These are phyloP conservation scores for Eustoma russellianum DNA, from an alignment of 257 asterid species.

Conservation along the genomic window DNA sequence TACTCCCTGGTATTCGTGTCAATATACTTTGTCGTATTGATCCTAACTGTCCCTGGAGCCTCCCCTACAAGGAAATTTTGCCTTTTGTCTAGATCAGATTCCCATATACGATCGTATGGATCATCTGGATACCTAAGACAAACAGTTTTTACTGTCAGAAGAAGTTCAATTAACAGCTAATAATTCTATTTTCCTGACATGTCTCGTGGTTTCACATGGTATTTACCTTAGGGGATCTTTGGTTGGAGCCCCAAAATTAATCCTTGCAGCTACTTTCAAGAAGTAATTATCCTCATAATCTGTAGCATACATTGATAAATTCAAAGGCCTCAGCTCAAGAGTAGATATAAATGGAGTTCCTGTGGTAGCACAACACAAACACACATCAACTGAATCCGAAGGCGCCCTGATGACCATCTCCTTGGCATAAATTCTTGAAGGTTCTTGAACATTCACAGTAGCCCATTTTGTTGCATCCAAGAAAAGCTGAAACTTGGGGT, in stretches of 20 bases:
- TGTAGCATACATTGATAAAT: constrained; percentile 88
- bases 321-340: constrained; percentile 79
- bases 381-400: constrained; percentile 51
- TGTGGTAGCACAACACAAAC: constrained; percentile 89
- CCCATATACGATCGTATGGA: constrained; percentile 96
- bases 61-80: constrained; percentile 88
- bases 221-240: constrained; percentile 52
- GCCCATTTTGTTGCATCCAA: constrained; percentile 88
- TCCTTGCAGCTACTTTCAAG: constrained; percentile 66
- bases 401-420: constrained; percentile 95
- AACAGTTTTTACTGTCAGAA: constrained; percentile 6
- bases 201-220: too few species aligned
- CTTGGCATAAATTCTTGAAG: constrained; percentile 50
- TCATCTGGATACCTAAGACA: constrained; percentile 79
- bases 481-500: constrained; percentile 83
- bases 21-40: constrained; percentile 50
- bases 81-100: constrained; percentile 65
- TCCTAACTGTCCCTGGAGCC: constrained; percentile 83
- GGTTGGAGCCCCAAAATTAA: constrained; percentile 74
- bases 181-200: not conserved
- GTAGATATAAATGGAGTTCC: constrained; percentile 89
- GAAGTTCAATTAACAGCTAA: not conserved
- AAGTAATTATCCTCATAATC: constrained; percentile 75
- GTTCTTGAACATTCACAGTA: constrained; percentile 63
- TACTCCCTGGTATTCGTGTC: constrained; percentile 75